Evolutionary conservation across 345 rosid species (phyloP).

Genomic region (Odontarrhena argentea): DNA sequence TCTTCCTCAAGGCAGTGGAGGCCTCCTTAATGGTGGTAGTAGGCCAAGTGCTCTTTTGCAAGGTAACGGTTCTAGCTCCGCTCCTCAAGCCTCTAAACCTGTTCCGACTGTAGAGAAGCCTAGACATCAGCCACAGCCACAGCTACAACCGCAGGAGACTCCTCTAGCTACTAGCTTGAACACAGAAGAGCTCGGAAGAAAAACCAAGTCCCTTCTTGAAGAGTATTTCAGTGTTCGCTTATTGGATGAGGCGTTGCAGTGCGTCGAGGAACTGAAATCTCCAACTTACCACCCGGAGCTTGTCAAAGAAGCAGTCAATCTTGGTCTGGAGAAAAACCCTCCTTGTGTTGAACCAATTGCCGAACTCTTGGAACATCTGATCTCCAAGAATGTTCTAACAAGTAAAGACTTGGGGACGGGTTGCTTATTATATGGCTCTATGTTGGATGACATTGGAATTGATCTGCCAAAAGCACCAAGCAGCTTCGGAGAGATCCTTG

Average conservation of each 20-base stretch:
- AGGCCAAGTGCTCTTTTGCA: slow-evolving; percentile 74
- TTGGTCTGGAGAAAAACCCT: slow-evolving; percentile 64
- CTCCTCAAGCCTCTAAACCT: slow-evolving; percentile 37
- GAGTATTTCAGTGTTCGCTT: slow-evolving; percentile 61
- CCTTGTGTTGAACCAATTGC: slow-evolving; percentile 51
- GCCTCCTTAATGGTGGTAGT: slow-evolving; percentile 50
- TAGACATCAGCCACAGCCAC: background rate
- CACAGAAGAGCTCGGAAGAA: slow-evolving; percentile 48
- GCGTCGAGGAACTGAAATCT: slow-evolving; percentile 65
- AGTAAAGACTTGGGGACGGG: slow-evolving; percentile 53
- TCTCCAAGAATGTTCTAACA: slow-evolving; percentile 49
- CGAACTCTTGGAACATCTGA: slow-evolving; percentile 52
- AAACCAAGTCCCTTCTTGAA: slow-evolving; percentile 60
- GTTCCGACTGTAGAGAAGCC: slow-evolving; percentile 24
- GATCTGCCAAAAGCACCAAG: slow-evolving; percentile 73
- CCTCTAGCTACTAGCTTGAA: slow-evolving; percentile 28
- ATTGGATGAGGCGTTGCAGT: slow-evolving; percentile 64
- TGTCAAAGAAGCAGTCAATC: slow-evolving; percentile 66
- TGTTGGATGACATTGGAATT: slow-evolving; percentile 69
- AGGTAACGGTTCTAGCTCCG: slow-evolving; percentile 48
- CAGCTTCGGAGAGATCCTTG: slow-evolving; percentile 63
- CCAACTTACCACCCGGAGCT: slow-evolving; percentile 64
- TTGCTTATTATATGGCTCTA: slow-evolving; percentile 57
- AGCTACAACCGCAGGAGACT: slow-evolving; percentile 20
- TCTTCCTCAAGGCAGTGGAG: slow-evolving; percentile 76